Base-by-base conservation (phyloP, 1,284 basidiomycete genomes). In the Malassezia caprae region DNA sequence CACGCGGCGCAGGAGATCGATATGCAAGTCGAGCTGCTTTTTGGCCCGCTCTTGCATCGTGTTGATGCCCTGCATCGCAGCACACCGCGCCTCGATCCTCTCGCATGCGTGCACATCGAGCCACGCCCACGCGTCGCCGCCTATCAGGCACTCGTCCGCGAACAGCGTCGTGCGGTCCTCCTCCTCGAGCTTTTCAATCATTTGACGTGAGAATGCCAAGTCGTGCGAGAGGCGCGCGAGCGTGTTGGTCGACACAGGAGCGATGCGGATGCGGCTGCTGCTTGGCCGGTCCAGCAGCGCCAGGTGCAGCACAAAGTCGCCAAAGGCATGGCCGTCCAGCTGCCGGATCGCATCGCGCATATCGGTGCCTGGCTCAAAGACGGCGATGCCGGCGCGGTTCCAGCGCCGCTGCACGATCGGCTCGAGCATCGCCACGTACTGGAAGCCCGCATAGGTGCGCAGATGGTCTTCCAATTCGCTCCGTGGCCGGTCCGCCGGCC, bases 371-470 rank as follows among this genome's bases (percentile, higher is more conserved):
- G 54, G 50, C 12, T 67, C 66, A 54, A 68, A 71, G 55, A 63
- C 61, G 32, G 64, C 69, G 60, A 66, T 69, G n/a, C 65, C 70
- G 24, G 67, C 59, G 24, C 69, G 59, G 41, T 60, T 54, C 58
- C 61, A 69, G 15, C 58, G 44, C 45, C 67, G 69, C 50, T 53
- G 56, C 28, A 55, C 58, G 45, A 69, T 65, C 12, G 67, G 66
- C 48, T 73, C 70, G 24, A 67, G 63, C 7, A 72, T 26, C 12
- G 70, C 70, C 1, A 70, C 53, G 47, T 73, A 71, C 10, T 48
- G 58, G 50, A 69, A 73, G 17, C 68, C 68, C 2, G 62, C 51
- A 39, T 60, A 52, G n/a, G 50, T 56, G 24, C 50, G 48, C 28
- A 69, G 60, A 19, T 63, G 56, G 6, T 57, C 56, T 27, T 73